phyloP scores from a whole-genome alignment of 345 rosid genomes.

The Cardamine resedifolia region DNA sequence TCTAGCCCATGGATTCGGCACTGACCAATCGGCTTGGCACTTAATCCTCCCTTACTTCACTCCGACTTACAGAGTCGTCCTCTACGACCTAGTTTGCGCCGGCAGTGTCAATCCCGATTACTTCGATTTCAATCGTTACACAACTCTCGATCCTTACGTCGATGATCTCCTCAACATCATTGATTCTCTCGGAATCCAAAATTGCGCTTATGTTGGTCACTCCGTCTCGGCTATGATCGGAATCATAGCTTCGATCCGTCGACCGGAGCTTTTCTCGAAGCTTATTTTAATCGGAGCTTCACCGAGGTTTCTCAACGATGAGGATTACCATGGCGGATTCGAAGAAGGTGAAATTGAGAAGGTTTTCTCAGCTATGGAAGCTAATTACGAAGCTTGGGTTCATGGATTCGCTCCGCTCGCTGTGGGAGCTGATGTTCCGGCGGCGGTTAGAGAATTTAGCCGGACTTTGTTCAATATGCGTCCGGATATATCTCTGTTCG shows the following conservation, averaged over 20 bases:
- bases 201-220: constrained; percentile 77
- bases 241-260: constrained; percentile 71
- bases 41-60: constrained; percentile 67
- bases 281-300: constrained; percentile 79
- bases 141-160: constrained; percentile 68
- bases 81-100: constrained; percentile 84
- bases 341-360: constrained; percentile 61
- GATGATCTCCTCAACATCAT: constrained; percentile 79
- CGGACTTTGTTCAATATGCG: constrained; percentile 90
- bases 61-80: constrained; percentile 50
- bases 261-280: constrained; percentile 78
- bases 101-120: constrained; percentile 81
- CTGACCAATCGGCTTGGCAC: constrained; percentile 90
- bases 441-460: constrained; percentile 79
- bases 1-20: constrained; percentile 81
- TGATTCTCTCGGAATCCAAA: constrained; percentile 57
- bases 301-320: constrained; percentile 69
- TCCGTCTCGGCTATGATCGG: constrained; percentile 93
- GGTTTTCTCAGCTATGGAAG: constrained; percentile 72
- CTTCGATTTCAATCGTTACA: constrained; percentile 63
- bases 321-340: constrained; percentile 75
- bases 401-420: constrained; percentile 69
- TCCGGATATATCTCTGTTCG: constrained; percentile 74
- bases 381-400: constrained; percentile 84
- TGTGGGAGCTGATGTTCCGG: constrained; percentile 80